Evolutionary conservation across 257 asterid species (phyloP).

Genomic region (Ocimum tenuiflorum): DNA sequence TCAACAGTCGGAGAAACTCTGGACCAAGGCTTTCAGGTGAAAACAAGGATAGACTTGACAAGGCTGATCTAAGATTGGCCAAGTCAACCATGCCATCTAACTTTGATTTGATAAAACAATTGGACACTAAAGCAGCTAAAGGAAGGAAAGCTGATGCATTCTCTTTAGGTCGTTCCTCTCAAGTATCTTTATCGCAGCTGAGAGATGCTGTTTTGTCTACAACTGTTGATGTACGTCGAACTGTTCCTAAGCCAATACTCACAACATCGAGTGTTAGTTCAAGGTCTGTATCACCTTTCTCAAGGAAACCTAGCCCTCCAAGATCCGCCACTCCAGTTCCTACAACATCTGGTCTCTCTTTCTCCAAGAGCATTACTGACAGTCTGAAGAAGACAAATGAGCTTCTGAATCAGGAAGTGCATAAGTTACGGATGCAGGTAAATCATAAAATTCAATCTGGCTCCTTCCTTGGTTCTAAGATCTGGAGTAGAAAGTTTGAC

Average conservation of each 20-base stretch:
- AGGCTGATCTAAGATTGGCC: constrained; percentile 65
- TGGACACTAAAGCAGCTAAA: constrained; percentile 77
- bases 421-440: constrained; percentile 76
- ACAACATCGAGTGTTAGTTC: constrained; percentile 63
- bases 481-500: not conserved
- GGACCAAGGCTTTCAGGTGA: constrained; percentile 80
- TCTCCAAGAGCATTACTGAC: constrained; percentile 67
- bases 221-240: constrained; percentile 41
- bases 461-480: constrained; percentile 9
- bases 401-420: constrained; percentile 75
- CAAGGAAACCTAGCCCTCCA: constrained; percentile 83
- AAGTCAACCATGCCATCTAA: constrained; percentile 56
- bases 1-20: constrained; percentile 51
- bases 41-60: constrained; percentile 75
- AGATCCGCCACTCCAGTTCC: constrained; percentile 91
- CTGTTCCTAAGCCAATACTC: constrained; percentile 56
- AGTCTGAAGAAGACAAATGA: constrained; percentile 85
- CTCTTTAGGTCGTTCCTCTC: constrained; percentile 71
- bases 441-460: not conserved
- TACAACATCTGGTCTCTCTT: constrained; percentile 81
- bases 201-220: constrained; percentile 57
- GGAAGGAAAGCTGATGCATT: constrained; percentile 69
- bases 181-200: constrained; percentile 60
- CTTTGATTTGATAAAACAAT: constrained; percentile 70
- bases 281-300: constrained; percentile 87